Base-by-base conservation (phyloP, 768 basidiomycete genomes). In the Gymnopilus dilepis region DNA sequence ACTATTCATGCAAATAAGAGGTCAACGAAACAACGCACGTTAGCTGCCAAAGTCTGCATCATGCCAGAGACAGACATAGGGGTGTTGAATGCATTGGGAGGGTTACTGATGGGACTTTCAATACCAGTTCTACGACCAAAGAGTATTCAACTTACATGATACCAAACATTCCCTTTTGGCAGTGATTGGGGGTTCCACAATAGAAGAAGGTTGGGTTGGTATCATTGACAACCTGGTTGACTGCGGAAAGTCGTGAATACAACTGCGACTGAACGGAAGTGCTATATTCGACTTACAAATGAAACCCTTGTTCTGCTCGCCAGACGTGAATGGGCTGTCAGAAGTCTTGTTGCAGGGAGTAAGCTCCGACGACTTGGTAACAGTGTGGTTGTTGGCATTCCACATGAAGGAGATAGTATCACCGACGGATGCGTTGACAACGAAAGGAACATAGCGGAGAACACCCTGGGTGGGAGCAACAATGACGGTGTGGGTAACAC, bases 81-180 rank as follows among this genome's bases (percentile, higher is more conserved):
- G 56, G 80, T 67, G 47, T 73, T 77, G 56, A 77, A 71, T 30
- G 78, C 81, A 72, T 78, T 86, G 26, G 83, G 80, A 17, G 87
- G 85, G 78, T 90, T 89, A 67, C 83, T 84, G 42, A 15, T 21
- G 41, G 19, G 28, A 40, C 22, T 30, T 59, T 71, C 17, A 69
- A 52, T 52, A 47, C 59, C 50, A 21, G 6, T 47, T 11, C 26
- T 7, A 45, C 31, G 26, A 31, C 3, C 17, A 48, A 31, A 34
- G 42, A 33, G 47, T 22, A 42, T 60, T 17, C 19, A 13, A 71
- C 77, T 60, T 69, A 84, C 83, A 90, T 86, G 76, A 90, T 83
- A 76, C 90, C 91, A 72, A 91, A 94, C 91, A 94, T 94, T 68
- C 91, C 92, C 82, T 90, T 87, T 71, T 85, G 73, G 72, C 92